These are phyloP conservation scores for Leishmania lainsoni DNA, from an alignment of 208 protist species.

Conservation along the genomic window DNA sequence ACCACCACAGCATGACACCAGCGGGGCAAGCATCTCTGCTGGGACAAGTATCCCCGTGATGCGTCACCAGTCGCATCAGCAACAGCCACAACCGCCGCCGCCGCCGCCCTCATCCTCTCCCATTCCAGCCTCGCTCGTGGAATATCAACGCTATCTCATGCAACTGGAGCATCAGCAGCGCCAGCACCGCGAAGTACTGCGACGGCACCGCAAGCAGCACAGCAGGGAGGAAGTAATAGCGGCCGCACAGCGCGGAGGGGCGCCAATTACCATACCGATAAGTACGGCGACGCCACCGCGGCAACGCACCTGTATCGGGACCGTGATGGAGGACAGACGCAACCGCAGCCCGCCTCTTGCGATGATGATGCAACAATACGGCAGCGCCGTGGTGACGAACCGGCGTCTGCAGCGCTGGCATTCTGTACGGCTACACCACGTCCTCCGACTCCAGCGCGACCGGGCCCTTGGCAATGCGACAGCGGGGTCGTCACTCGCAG, in stretches of 20 bases:
- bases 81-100: slow-evolving; percentile 13
- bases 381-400: background rate
- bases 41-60: background rate
- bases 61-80: background rate
- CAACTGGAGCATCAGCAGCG: slow-evolving; percentile 44
- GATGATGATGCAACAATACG: slow-evolving; percentile 24
- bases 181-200: slow-evolving; percentile 47
- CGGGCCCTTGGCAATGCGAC: background rate
- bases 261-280: background rate
- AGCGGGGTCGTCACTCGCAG: background rate
- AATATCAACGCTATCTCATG: slow-evolving; percentile 35
- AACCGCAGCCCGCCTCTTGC: slow-evolving; percentile 32
- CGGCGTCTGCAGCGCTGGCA: background rate
- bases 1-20: background rate
- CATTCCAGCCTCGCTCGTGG: slow-evolving; percentile 30
- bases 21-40: background rate
- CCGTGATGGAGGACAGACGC: background rate
- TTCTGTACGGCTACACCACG: background rate
- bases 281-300: slow-evolving; percentile 1
- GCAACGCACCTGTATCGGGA: background rate
- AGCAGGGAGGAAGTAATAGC: background rate
- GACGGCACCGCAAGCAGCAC: slow-evolving; percentile 25
- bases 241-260: background rate
- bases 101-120: slow-evolving; percentile 31
- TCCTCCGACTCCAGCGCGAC: background rate